Evolutionary conservation across 2,329 filamentous ascomycete species (phyloP).

Genomic region (Leptographium procerum): DNA sequence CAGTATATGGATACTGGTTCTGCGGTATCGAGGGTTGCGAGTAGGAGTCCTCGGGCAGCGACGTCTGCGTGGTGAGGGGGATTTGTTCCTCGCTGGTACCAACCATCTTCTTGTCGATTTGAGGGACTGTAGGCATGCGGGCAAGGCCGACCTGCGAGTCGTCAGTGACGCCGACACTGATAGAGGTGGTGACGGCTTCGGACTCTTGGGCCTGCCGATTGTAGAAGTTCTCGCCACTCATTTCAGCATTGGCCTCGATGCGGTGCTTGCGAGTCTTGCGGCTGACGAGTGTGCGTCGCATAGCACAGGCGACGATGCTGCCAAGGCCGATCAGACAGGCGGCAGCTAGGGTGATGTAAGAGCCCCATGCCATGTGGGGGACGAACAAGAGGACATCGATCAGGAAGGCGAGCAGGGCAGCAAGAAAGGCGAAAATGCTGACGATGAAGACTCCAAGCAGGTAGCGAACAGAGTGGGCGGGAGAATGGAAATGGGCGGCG

Average conservation of each 20-base stretch:
- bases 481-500: constrained; percentile 73
- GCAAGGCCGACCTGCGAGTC: background rate
- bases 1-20: constrained; percentile 41
- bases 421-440: constrained; percentile 71
- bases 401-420: constrained; percentile 72
- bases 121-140: constrained; percentile 45
- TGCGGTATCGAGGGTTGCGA: constrained; percentile 24
- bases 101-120: constrained; percentile 51
- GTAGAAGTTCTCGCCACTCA: constrained; percentile 92
- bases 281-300: constrained; percentile 84
- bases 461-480: constrained; percentile 82
- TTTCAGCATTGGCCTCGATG: constrained; percentile 88
- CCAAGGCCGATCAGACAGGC: constrained; percentile 75
- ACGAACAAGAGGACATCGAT: constrained; percentile 92
- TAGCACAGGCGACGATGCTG: constrained; percentile 81
- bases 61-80: constrained; percentile 55
- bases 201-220: constrained; percentile 49
- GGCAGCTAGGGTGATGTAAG: constrained; percentile 82
- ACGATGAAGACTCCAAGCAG: constrained; percentile 78
- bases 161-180: constrained; percentile 20
- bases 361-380: constrained; percentile 86
- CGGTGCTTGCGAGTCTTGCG: constrained; percentile 87
- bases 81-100: constrained; percentile 57
- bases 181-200: constrained; percentile 25
- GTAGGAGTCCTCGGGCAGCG: constrained; percentile 40